Percentiles rank a stretch among this genome's conserved stretches.
These are phyloP conservation scores for Melampsora americana DNA, from an alignment of 1,284 basidiomycete genomes.

Conservation along the genomic window DNA sequence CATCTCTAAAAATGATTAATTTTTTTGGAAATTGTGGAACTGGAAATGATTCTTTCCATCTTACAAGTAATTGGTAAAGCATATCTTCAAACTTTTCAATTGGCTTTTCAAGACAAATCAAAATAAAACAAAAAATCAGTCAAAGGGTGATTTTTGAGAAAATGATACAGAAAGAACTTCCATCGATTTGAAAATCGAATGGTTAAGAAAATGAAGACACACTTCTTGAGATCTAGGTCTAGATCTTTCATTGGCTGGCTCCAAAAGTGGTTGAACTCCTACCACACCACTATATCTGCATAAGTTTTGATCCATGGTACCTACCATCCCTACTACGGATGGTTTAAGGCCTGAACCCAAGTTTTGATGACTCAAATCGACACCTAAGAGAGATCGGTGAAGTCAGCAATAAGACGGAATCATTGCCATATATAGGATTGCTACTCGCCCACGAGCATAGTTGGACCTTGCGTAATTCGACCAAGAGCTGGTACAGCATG, in stretches of 20 bases:
- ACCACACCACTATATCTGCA: constrained; percentile 16
- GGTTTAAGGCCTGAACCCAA: constrained; percentile 11
- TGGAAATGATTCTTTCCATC: constrained; percentile 16
- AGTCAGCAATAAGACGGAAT: neutral
- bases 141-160: neutral
- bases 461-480: neutral
- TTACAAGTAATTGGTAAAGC: constrained; percentile 9
- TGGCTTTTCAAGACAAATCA: constrained; percentile 10
- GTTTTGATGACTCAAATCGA: constrained; percentile 35
- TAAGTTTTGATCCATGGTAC: constrained; percentile 18
- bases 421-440: neutral
- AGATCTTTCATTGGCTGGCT: constrained; percentile 14
- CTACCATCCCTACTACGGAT: constrained; percentile 30
- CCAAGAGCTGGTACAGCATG: constrained; percentile 17
- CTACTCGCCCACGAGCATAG: constrained; percentile 33
- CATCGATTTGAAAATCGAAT: too few relatives aligned
- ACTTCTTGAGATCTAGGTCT: constrained; percentile 38
- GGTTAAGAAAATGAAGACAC: neutral
- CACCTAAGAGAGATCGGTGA: neutral
- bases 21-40: constrained; percentile 15
- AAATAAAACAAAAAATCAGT: neutral
- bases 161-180: neutral
- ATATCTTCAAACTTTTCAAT: constrained; percentile 14
- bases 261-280: constrained; percentile 30
- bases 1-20: constrained; percentile 41